phyloP scores from a whole-genome alignment of 352 stramenopile genomes.

The Phytophthora megakarya region DNA sequence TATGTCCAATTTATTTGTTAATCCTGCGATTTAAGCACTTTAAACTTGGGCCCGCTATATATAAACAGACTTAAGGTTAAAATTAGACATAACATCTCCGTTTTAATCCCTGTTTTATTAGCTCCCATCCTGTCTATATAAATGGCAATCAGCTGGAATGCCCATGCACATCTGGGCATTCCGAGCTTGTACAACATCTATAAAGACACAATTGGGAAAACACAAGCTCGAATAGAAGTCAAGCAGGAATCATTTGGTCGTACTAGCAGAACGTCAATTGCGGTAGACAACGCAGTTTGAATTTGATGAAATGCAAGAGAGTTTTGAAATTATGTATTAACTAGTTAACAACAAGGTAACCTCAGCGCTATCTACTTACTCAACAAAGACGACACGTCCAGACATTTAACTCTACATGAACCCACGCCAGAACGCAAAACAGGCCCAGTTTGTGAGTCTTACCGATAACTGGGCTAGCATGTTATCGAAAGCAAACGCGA shows the following conservation, averaged over 20 bases:
- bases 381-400: slow-evolving; percentile 7
- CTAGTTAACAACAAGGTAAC: neutral
- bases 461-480: neutral
- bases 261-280: slow-evolving; percentile 4
- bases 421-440: slow-evolving; percentile 1
- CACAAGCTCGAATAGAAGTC: neutral
- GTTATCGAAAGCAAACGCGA: neutral
- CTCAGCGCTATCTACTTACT: neutral
- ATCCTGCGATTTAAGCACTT: no score
- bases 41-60: no score
- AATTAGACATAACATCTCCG: no score
- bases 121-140: no score
- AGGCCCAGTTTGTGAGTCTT: neutral
- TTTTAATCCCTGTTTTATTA: no score
- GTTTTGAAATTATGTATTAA: slow-evolving; percentile 8
- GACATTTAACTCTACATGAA: slow-evolving; percentile 15
- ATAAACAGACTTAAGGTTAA: no score
- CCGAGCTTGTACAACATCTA: slow-evolving; percentile 9
- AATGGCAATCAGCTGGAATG: neutral
- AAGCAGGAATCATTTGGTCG: slow-evolving; percentile 5
- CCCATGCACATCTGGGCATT: slow-evolving; percentile 8
- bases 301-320: slow-evolving; percentile 2
- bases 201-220: slow-evolving; percentile 20
- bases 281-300: slow-evolving; percentile 4
- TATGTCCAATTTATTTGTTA: no score